Evolutionary conservation across 176 grass and related monocot genomes (phyloP).

Genomic region (Paspalum vaginatum): DNA sequence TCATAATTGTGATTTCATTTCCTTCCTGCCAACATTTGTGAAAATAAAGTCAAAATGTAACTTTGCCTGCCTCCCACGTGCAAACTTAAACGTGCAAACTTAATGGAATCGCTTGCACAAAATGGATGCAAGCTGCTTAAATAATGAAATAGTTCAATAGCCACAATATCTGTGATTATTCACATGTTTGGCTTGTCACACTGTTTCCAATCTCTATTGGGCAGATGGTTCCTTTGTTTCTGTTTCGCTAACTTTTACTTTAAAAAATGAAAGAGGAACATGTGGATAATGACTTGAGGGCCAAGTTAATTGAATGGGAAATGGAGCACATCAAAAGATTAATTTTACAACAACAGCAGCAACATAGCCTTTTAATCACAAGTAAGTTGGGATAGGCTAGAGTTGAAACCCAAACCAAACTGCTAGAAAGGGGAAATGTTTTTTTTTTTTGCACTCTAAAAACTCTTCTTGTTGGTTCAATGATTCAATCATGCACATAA

Average conservation of each 20-base stretch:
- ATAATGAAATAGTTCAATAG: background rate
- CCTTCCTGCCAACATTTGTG: background rate
- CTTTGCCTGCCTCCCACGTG: background rate
- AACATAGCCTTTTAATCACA: no score
- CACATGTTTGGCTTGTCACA: background rate
- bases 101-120: background rate
- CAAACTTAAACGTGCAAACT: constrained; percentile 20
- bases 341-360: no score
- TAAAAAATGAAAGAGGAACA: background rate
- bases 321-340: background rate
- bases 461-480: background rate
- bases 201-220: background rate
- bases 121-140: background rate
- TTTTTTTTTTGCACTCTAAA: background rate
- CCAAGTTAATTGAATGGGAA: background rate
- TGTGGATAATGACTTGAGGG: background rate
- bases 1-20: background rate
- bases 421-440: no score
- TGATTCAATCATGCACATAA: background rate
- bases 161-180: background rate
- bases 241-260: constrained; percentile 11
- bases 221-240: background rate
- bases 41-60: constrained; percentile 8
- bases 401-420: no score
- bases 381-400: no score